Conservation (phyloP, 441 rosid genomes). For the Codiaeum variegatum region DNA sequence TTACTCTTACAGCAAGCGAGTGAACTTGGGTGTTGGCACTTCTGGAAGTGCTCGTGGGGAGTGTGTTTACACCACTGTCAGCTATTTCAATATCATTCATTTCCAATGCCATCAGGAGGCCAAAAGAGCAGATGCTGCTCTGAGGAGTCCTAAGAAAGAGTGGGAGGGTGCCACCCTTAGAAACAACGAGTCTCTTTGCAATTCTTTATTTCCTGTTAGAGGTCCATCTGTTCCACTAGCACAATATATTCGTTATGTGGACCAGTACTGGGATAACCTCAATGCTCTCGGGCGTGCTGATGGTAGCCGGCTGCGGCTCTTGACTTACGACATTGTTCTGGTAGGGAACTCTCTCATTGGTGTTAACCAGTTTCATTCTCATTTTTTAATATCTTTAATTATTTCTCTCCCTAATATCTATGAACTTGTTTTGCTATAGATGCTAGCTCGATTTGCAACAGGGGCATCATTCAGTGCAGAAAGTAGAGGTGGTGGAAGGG, state of each 20-base stretch:
- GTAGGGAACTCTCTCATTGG: constrained; percentile 32
- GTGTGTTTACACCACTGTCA: constrained; percentile 97
- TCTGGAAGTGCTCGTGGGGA: constrained; percentile 98
- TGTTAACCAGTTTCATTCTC: neutral
- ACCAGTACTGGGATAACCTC: constrained; percentile 98
- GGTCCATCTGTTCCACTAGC: constrained; percentile 83
- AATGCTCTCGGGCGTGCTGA: constrained; percentile 97
- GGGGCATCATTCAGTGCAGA: constrained; percentile 96
- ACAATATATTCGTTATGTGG: constrained; percentile 85
- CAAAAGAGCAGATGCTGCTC: constrained; percentile 96
- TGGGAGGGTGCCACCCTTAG: constrained; percentile 99
- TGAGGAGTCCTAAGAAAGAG: constrained; percentile 98
- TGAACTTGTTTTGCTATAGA: constrained; percentile 36
- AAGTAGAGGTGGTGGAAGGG: constrained; percentile 96
- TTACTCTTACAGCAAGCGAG: constrained; percentile 92
- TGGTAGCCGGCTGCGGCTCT: constrained; percentile 89
- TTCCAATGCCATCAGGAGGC: constrained; percentile 99
- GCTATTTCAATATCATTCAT: constrained; percentile 93
- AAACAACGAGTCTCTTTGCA: constrained; percentile 98
- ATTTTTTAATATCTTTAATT: neutral
- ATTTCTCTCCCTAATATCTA: neutral
- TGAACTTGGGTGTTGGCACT: constrained; percentile 89
- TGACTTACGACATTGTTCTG: constrained; percentile 97
- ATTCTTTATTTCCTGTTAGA: constrained; percentile 92
- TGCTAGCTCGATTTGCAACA: constrained; percentile 99